Percentiles rank a stretch among this genome's conserved stretches.
phyloP scores from a whole-genome alignment of 306 rosid species.

The Fragaria vesca region DNA sequence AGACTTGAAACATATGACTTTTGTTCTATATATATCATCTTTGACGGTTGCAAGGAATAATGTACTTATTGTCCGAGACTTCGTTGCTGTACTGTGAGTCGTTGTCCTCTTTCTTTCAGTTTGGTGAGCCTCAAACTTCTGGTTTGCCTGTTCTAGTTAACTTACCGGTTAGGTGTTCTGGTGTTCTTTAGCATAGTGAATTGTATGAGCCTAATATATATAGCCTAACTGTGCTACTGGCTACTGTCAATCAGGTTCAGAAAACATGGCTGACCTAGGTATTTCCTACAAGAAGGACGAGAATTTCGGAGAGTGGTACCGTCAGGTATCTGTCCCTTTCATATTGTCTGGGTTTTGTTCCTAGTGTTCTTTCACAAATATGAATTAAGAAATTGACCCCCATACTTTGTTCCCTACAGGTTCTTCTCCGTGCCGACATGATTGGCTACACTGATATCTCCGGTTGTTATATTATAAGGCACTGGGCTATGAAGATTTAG shows the following conservation, averaged over 20 bases:
- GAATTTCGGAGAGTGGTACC: conserved; percentile 91
- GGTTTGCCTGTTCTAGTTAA: background rate
- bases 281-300: conserved; percentile 50
- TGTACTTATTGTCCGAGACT: too few species aligned
- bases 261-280: background rate
- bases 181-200: background rate
- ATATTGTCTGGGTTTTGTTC: background rate
- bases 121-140: background rate
- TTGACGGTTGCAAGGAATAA: too few species aligned
- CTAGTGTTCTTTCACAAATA: background rate
- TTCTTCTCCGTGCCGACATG: conserved; percentile 87
- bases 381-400: too few species aligned
- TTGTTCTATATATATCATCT: too few species aligned
- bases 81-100: background rate
- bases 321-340: background rate
- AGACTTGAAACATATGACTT: background rate
- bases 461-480: conserved; percentile 92
- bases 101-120: background rate
- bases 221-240: background rate
- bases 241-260: background rate
- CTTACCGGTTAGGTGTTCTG: background rate
- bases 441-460: conserved; percentile 93
- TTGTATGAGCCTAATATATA: background rate
- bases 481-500: conserved; percentile 88
- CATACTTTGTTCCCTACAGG: conserved; percentile 43